A percentile compares a stretch with the other conserved stretches of the same genome.
Conservation (phyloP, 495 filamentous ascomycete genomes). For the Filosporella fistucella region DNA sequence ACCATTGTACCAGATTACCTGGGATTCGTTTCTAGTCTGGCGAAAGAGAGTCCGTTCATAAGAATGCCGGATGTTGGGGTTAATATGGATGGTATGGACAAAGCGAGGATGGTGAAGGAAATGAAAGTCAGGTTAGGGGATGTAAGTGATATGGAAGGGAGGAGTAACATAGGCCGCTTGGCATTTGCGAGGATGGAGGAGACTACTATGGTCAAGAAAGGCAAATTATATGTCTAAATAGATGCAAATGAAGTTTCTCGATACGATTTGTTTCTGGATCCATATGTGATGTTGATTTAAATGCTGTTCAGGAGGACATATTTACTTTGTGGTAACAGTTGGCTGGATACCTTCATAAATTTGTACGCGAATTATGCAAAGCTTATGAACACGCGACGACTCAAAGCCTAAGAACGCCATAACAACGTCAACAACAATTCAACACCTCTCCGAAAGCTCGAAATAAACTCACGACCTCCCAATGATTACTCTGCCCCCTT, state of each 20-base stretch:
- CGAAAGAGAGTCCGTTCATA: slow-evolving; percentile 17
- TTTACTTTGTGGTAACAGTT: too few species aligned
- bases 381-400: background rate
- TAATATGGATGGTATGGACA: slow-evolving; percentile 22
- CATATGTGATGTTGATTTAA: too few species aligned
- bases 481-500: background rate
- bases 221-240: slow-evolving; percentile 17
- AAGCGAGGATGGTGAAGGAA: slow-evolving; percentile 18
- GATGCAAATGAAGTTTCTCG: too few species aligned
- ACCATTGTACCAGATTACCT: slow-evolving; percentile 19
- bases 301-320: too few species aligned
- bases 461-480: background rate
- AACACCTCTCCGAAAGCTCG: background rate
- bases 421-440: background rate
- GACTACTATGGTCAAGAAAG: slow-evolving; percentile 12
- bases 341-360: too few species aligned
- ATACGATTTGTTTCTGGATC: too few species aligned
- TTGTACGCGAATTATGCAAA: too few species aligned
- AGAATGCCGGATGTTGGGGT: slow-evolving; percentile 19
- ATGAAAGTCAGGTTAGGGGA: slow-evolving; percentile 18
- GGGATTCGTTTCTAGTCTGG: slow-evolving; percentile 17
- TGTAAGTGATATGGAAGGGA: slow-evolving; percentile 5
- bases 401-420: background rate
- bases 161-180: slow-evolving; percentile 1
- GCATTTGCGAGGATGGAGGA: slow-evolving; percentile 17